Conservation (phyloP, 129 eudicot species). For the Escallonia herrerae region DNA sequence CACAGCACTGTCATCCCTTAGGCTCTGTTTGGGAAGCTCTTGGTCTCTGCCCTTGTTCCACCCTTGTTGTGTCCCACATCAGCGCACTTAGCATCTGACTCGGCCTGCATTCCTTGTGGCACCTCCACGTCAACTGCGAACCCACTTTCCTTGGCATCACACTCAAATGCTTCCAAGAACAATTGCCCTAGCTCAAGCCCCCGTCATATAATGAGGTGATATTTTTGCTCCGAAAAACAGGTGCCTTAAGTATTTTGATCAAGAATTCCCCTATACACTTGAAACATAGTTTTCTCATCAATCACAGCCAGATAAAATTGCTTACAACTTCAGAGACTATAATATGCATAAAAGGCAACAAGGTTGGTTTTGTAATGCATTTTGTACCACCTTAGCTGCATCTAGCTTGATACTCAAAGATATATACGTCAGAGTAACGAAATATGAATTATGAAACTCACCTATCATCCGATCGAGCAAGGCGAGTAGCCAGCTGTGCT, state of each 20-base stretch:
- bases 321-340: background rate
- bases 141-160: too few species aligned
- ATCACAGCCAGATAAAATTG: background rate
- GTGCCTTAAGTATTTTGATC: background rate
- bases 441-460: slow-evolving; percentile 13
- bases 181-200: too few species aligned
- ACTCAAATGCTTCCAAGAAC: too few species aligned
- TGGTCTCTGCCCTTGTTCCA: too few species aligned
- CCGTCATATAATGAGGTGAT: too few species aligned
- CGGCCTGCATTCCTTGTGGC: too few species aligned
- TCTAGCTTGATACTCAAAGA: background rate
- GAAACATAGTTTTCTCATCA: background rate
- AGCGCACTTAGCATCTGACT: too few species aligned
- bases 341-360: background rate
- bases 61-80: too few species aligned
- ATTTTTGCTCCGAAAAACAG: too few species aligned
- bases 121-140: too few species aligned
- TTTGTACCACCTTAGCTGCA: background rate
- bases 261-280: background rate
- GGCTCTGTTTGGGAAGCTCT: too few species aligned
- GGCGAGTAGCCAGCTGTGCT: slow-evolving; percentile 75
- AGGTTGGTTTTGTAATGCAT: background rate
- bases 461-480: slow-evolving; percentile 99
- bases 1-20: too few species aligned
- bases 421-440: slow-evolving; percentile 3